Evolutionary conservation across 2,329 filamentous ascomycete species (phyloP).

Genomic region (Botrytis pseudocinerea): DNA sequence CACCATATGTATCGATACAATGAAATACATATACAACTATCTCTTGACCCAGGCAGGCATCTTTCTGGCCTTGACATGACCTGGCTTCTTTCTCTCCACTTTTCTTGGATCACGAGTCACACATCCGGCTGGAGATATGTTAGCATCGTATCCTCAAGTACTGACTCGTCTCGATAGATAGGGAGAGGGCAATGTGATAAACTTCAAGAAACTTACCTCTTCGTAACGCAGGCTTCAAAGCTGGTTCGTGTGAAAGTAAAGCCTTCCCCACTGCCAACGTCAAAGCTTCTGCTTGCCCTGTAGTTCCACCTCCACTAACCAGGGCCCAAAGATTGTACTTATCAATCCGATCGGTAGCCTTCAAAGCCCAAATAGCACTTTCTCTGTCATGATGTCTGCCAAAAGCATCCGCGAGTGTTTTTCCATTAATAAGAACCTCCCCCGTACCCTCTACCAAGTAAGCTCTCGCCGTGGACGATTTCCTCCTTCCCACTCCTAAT

Average conservation of each 20-base stretch:
- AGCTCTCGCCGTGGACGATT: conserved; percentile 80
- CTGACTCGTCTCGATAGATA: conserved; percentile 15
- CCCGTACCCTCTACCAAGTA: conserved; percentile 92
- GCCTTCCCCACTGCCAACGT: conserved; percentile 88
- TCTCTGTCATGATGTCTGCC: conserved; percentile 89
- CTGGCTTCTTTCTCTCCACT: conserved; percentile 98
- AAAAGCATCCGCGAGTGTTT: conserved; percentile 78
- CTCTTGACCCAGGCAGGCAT: conserved; percentile 96
- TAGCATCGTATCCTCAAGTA: conserved; percentile 29
- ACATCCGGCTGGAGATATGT: conserved; percentile 70
- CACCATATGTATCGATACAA: conserved; percentile 31
- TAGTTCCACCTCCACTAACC: conserved; percentile 83
- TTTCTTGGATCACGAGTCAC: conserved; percentile 86
- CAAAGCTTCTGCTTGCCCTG: conserved; percentile 92
- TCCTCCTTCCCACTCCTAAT: conserved; percentile 79
- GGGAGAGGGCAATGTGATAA: conserved; percentile 7
- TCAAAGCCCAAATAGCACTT: conserved; percentile 88
- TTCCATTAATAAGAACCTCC: conserved; percentile 87
- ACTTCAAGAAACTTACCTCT: conserved; percentile 67
- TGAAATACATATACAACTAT: conserved; percentile 40
- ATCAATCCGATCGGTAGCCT: conserved; percentile 77
- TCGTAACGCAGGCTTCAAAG: conserved; percentile 81
- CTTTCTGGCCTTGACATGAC: conserved; percentile 95
- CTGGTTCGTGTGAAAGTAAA: conserved; percentile 86
- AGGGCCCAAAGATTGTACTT: conserved; percentile 97